Percentiles rank a stretch among this genome's conserved stretches.
Conservation (phyloP, 192 early-diverging fungal genomes). For the Funneliformis geosporum region DNA sequence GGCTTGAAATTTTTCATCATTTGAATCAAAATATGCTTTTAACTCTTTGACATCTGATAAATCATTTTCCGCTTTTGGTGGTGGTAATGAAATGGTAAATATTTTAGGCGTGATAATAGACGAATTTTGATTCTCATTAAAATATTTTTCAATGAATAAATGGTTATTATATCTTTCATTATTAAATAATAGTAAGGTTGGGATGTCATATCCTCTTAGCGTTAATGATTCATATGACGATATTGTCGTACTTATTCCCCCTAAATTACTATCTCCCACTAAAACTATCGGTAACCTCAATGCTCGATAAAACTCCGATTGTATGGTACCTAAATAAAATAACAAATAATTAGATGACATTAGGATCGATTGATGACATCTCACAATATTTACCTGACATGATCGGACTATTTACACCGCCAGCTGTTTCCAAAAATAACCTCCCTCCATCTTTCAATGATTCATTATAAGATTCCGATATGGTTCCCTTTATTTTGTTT, state of each 20-base stretch:
- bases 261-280: conserved; percentile 75
- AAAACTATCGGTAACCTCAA: conserved; percentile 71
- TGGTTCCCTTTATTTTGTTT: conserved; percentile 39
- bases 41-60: conserved; percentile 44
- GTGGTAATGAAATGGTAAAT: conserved; percentile 53
- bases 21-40: conserved; percentile 56
- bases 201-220: conserved; percentile 70
- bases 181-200: conserved; percentile 67
- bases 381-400: conserved; percentile 58
- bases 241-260: conserved; percentile 82
- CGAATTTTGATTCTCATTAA: conserved; percentile 32
- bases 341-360: not conserved
- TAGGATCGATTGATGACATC: not conserved
- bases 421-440: conserved; percentile 76
- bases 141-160: conserved; percentile 42
- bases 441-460: conserved; percentile 40
- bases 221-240: conserved; percentile 72
- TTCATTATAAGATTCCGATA: conserved; percentile 39
- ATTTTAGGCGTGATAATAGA: conserved; percentile 36
- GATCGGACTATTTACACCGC: conserved; percentile 73
- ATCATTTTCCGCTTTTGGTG: conserved; percentile 47
- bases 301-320: conserved; percentile 68
- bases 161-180: conserved; percentile 60
- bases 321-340: conserved; percentile 54
- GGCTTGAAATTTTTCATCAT: conserved; percentile 47